phyloP scores from a whole-genome alignment of 371 early-diverging fungal species.

The Coemansia sp. region DNA sequence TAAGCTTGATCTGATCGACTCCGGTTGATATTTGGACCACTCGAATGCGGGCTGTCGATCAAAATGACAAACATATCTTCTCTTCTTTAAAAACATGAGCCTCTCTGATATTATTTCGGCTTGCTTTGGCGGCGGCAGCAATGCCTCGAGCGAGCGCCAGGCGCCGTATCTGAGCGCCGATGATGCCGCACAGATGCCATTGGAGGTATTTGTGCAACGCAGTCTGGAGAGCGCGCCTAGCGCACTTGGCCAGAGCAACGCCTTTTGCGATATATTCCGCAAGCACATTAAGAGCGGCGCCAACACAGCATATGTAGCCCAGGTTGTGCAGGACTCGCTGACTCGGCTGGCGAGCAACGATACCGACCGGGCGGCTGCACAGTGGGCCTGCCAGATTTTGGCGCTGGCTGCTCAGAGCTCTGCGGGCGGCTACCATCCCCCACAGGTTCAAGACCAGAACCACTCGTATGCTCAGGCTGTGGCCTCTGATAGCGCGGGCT shows the following conservation, averaged over 20 bases:
- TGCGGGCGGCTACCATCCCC: conserved; percentile 25
- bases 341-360: conserved; percentile 31
- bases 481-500: conserved; percentile 23
- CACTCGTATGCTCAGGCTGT: conserved; percentile 32
- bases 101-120: conserved; percentile 24
- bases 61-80: background rate
- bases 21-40: background rate
- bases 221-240: conserved; percentile 51
- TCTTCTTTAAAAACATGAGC: conserved; percentile 20
- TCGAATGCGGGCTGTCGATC: background rate
- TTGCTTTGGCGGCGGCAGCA: conserved; percentile 24
- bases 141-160: conserved; percentile 14
- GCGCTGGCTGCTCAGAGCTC: conserved; percentile 19
- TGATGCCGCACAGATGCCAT: conserved; percentile 45
- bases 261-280: conserved; percentile 40
- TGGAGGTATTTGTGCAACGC: conserved; percentile 49
- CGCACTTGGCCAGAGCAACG: conserved; percentile 37
- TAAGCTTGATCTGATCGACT: background rate
- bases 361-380: conserved; percentile 35
- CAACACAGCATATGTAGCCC: conserved; percentile 17
- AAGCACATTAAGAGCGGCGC: conserved; percentile 41
- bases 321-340: conserved; percentile 29
- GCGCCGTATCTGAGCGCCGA: conserved; percentile 41
- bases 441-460: conserved; percentile 4
- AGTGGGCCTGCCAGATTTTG: conserved; percentile 50